Evolutionary conservation across 495 filamentous ascomycete species (phyloP), one percentile per base, ranked within the genome.

Genomic region (Darksidea phi): DNA sequence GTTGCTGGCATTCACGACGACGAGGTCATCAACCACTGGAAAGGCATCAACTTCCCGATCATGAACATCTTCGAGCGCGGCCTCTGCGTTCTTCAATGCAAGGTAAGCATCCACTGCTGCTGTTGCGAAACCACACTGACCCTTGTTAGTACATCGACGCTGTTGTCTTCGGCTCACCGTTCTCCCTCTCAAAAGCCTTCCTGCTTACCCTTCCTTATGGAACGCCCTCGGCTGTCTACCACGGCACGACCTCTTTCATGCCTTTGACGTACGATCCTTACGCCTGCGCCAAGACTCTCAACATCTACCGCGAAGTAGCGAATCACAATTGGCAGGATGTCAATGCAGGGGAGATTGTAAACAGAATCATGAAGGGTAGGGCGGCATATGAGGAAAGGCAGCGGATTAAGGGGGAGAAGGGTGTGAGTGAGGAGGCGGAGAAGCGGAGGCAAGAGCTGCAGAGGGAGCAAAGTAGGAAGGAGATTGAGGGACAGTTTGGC

Each of bases 51-150:
- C 74, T 97, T 97, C 71, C 94, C 94, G 1, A 97, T 99, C 72
- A 99, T 97, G 94, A 97, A 96, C 75, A 90, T 97, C 38, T 95
- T 91, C 67, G 94, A 99, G 79, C 86, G 94, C 49, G 90, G 90
- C 6, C 84, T 99, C 20, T 97, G 94, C 72, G 94, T 97, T 41
- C 80, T 97, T 32, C 94, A 97, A 67, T 99, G 94, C 72, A 84
- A 84, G 65, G 91, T 94, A 79, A 65, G 86, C 73, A 23, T 60
- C 45, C 48, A 17, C 12, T 17, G 6, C 0, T 1, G n/a, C n/a
- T 48, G 51, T 47, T n/a, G 12, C n/a, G 15, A 25, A 28, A n/a
- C 53, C 48, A n/a, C 21, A 32, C 45, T 64, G 52, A 71, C 26
- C 28, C 17, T 26, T 26, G 13, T 10, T 70, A 96, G 90, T 95